Evolutionary conservation across 176 grass and related monocot genomes (phyloP).

Genomic region (bread wheat (Triticum aestivum)): DNA sequence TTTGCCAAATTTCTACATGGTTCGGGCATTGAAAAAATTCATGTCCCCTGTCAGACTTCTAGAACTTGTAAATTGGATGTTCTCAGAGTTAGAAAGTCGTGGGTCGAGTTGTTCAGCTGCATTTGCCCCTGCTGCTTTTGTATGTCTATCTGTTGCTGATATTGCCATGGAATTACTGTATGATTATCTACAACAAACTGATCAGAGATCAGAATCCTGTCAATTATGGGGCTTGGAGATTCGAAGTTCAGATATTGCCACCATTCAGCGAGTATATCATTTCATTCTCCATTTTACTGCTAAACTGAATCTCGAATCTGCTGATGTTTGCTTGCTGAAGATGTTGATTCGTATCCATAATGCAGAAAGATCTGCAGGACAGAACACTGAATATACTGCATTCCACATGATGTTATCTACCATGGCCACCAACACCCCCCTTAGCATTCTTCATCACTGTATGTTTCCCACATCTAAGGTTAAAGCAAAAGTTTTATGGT

Average conservation of each 20-base stretch:
- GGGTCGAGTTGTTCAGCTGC: conserved; percentile 33
- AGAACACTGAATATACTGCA: conserved; percentile 46
- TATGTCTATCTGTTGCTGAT: conserved; percentile 69
- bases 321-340: conserved; percentile 70
- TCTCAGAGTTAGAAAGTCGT: conserved; percentile 44
- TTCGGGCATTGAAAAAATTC: conserved; percentile 50
- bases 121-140: conserved; percentile 46
- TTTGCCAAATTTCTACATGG: conserved; percentile 62
- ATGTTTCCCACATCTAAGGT: conserved; percentile 63
- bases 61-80: conserved; percentile 73
- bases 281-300: conserved; percentile 59
- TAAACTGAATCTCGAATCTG: conserved; percentile 70
- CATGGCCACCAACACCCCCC: conserved; percentile 56
- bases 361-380: conserved; percentile 43
- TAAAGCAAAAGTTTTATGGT: conserved; percentile 55
- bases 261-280: conserved; percentile 65
- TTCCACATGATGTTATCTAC: conserved; percentile 64
- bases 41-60: conserved; percentile 74
- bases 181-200: conserved; percentile 38
- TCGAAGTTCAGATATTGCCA: conserved; percentile 41
- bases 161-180: conserved; percentile 59
- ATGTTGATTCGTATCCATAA: conserved; percentile 43
- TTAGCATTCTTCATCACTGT: conserved; percentile 67
- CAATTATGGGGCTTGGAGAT: conserved; percentile 40
- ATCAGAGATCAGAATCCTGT: conserved; percentile 39